Conservation (phyloP, 805 yeast genomes). For the Osmozyma mogii region DNA sequence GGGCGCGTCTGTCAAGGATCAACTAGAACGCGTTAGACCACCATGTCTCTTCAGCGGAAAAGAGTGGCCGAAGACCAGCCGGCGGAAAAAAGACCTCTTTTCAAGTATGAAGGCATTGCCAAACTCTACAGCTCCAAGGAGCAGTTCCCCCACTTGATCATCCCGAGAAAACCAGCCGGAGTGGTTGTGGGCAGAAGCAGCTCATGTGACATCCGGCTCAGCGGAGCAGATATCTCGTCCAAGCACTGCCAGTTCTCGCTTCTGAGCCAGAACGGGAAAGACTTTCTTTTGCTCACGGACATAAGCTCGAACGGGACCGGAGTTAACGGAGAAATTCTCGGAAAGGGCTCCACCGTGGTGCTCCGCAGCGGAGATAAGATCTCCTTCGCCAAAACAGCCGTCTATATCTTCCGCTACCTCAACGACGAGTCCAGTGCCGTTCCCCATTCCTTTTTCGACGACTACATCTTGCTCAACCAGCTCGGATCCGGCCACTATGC, state of each 20-base stretch:
- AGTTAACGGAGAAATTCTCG: conserved; percentile 48
- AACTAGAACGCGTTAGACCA: no score
- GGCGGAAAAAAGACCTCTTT: conserved; percentile 11
- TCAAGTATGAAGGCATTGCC: conserved; percentile 15
- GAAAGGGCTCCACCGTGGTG: conserved; percentile 40
- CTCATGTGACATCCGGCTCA: conserved; percentile 46
- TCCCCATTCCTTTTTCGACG: conserved; percentile 44
- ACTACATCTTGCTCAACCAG: conserved; percentile 47
- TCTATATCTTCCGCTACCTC: conserved; percentile 41
- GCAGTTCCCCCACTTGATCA: conserved; percentile 14
- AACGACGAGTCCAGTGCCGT: conserved; percentile 16
- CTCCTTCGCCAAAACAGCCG: conserved; percentile 44
- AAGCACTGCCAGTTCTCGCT: conserved; percentile 50
- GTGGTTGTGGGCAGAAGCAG: conserved; percentile 48
- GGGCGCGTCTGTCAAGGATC: no score
- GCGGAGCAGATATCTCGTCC: conserved; percentile 58
- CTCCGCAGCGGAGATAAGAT: conserved; percentile 59
- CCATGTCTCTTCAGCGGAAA: conserved; percentile 19
- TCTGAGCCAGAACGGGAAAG: conserved; percentile 26
- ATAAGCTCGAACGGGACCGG: conserved; percentile 59
- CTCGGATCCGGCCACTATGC: conserved; percentile 78
- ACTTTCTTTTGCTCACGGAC: conserved; percentile 44
- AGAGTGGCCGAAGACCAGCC: conserved; percentile 12
- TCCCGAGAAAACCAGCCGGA: conserved; percentile 18
- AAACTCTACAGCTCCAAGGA: conserved; percentile 16